Conservation (phyloP, 2,329 filamentous ascomycete genomes). For the Diaporthe destruens region DNA sequence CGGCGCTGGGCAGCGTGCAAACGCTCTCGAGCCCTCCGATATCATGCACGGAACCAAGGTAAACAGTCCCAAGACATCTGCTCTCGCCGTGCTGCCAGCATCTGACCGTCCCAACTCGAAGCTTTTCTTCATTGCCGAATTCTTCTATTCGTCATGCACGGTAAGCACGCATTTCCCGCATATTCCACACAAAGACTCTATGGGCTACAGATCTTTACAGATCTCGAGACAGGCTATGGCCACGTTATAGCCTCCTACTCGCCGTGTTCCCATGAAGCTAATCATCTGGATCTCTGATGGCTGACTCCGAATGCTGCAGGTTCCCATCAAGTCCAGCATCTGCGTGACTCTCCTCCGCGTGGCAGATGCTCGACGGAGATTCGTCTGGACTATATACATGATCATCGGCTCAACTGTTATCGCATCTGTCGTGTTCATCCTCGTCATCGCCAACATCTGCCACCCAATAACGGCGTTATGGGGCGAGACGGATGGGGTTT, state of each 20-base stretch:
- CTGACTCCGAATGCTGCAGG: no score
- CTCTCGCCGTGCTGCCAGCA: no score
- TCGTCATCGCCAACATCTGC: constrained; percentile 49
- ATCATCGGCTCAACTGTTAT: constrained; percentile 45
- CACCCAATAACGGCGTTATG: constrained; percentile 50
- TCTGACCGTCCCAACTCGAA: constrained; percentile 45
- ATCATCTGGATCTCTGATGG: no score
- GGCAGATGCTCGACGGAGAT: constrained; percentile 48
- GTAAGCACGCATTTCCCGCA: background rate
- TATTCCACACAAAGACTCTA: no score
- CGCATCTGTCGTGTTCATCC: constrained; percentile 48
- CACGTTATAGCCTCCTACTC: no score
- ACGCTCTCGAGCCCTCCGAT: constrained; percentile 36
- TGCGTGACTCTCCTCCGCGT: constrained; percentile 50
- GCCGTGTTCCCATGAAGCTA: no score
- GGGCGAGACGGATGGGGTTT: constrained; percentile 48
- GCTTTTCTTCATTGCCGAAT: constrained; percentile 54
- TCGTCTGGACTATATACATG: constrained; percentile 47
- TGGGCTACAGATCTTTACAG: no score
- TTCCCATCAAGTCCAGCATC: constrained; percentile 49
- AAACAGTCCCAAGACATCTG: background rate
- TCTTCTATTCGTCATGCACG: constrained; percentile 53
- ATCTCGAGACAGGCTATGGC: no score
- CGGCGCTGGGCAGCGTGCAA: constrained; percentile 47
- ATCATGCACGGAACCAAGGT: constrained; percentile 43